A percentile compares a stretch with the other conserved stretches of the same genome.
phyloP scores from a whole-genome alignment of 2,329 filamentous ascomycete genomes.

The Cercospora citrullina region DNA sequence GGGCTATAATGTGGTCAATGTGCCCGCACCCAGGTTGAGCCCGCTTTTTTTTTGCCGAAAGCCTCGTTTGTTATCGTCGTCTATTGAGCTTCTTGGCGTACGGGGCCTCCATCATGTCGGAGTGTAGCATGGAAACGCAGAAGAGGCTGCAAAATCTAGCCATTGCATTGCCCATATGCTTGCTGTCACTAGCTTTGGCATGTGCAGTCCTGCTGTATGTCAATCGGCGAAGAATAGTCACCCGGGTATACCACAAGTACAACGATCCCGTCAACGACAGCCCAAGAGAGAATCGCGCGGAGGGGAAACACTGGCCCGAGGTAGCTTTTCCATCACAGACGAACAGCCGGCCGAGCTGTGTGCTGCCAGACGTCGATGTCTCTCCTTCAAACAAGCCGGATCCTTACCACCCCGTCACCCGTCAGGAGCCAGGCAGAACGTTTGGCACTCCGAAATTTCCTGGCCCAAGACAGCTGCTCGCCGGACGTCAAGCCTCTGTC shows the following conservation, averaged over 20 bases:
- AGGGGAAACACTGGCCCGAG: slow-evolving; percentile 5
- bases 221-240: slow-evolving; percentile 12
- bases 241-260: slow-evolving; percentile 13
- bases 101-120: background rate
- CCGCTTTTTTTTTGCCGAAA: background rate
- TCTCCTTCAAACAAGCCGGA: slow-evolving; percentile 5
- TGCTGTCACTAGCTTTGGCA: background rate
- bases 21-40: background rate
- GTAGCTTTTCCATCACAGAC: background rate
- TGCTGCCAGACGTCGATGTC: slow-evolving; percentile 6
- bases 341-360: background rate
- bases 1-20: background rate
- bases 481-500: background rate
- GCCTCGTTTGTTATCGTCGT: background rate
- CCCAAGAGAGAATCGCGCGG: background rate
- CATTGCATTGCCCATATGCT: slow-evolving; percentile 13
- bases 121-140: background rate
- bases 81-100: background rate
- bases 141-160: background rate
- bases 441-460: slow-evolving; percentile 7
- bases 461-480: slow-evolving; percentile 1
- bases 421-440: slow-evolving; percentile 4
- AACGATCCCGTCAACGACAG: background rate
- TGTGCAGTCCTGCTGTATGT: background rate
- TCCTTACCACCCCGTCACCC: background rate